phyloP scores from a whole-genome alignment of 2,329 filamentous ascomycete genomes.

The Sarocladiaceae sp. region DNA sequence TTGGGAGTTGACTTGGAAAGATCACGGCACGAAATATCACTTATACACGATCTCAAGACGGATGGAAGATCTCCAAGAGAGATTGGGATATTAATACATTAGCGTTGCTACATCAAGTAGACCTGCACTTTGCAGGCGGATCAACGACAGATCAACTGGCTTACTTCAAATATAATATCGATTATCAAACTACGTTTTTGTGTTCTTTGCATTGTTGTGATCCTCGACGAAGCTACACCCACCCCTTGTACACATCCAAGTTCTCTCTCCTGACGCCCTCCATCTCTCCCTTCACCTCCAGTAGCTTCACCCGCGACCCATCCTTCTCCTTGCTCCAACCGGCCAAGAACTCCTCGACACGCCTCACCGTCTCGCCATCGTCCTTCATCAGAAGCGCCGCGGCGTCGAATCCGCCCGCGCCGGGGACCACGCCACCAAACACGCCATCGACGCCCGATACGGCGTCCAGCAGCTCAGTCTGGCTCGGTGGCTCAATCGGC shows the following conservation, averaged over 20 bases:
- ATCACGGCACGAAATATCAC: too few species aligned
- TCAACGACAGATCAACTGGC: too few species aligned
- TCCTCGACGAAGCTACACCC: conserved; percentile 26
- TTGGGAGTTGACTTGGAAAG: too few species aligned
- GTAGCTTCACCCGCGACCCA: conserved; percentile 55
- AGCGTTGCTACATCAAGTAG: too few species aligned
- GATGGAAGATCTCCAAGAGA: too few species aligned
- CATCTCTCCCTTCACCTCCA: conserved; percentile 67
- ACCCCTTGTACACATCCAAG: conserved; percentile 35
- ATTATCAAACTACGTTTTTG: background rate
- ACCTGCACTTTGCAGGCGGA: too few species aligned
- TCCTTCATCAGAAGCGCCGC: conserved; percentile 75
- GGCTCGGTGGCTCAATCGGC: conserved; percentile 80
- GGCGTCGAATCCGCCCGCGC: conserved; percentile 90
- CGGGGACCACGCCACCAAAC: conserved; percentile 85
- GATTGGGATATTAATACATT: too few species aligned
- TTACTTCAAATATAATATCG: too few species aligned
- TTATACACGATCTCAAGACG: too few species aligned
- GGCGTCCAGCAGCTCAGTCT: conserved; percentile 78
- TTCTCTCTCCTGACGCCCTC: conserved; percentile 53
- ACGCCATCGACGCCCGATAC: conserved; percentile 69
- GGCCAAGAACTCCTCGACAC: conserved; percentile 55
- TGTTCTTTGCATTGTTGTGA: background rate
- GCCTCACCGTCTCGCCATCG: conserved; percentile 53
- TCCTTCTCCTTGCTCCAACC: conserved; percentile 57